Conservation (phyloP, 192 early-diverging fungal genomes). For the Coemansia sp. region DNA sequence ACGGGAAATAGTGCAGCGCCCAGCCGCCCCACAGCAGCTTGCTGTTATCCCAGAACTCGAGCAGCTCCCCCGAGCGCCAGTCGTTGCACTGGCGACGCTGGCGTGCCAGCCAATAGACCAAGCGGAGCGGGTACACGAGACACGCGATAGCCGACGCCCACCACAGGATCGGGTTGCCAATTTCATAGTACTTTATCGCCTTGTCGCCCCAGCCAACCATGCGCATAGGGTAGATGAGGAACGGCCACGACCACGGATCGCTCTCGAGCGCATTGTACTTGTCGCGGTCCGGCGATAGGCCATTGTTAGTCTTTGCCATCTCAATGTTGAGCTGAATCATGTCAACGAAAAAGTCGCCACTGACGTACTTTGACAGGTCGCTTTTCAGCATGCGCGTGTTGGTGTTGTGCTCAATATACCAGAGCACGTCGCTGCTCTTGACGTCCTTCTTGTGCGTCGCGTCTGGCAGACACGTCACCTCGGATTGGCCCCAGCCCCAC, state of each 20-base stretch:
- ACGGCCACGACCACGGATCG: slow-evolving; percentile 81
- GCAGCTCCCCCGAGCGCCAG: slow-evolving; percentile 40
- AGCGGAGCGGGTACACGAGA: slow-evolving; percentile 33
- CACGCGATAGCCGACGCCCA: slow-evolving; percentile 62
- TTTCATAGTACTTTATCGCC: slow-evolving; percentile 78
- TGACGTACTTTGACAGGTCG: slow-evolving; percentile 35
- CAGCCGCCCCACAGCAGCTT: slow-evolving; percentile 86
- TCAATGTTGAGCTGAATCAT: slow-evolving; percentile 51
- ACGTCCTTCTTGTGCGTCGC: slow-evolving; percentile 68
- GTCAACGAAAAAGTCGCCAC: slow-evolving; percentile 38
- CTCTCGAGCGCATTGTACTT: slow-evolving; percentile 58
- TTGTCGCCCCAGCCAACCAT: slow-evolving; percentile 82
- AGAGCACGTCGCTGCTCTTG: slow-evolving; percentile 53
- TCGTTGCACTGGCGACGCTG: slow-evolving; percentile 29
- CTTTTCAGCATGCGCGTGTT: slow-evolving; percentile 39
- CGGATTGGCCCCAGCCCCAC: slow-evolving; percentile 86
- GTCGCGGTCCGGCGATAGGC: slow-evolving; percentile 48
- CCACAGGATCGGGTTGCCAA: slow-evolving; percentile 90
- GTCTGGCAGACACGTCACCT: slow-evolving; percentile 90
- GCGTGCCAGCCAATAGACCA: slow-evolving; percentile 20
- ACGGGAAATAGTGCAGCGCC: slow-evolving; percentile 86
- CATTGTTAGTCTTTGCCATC: slow-evolving; percentile 54
- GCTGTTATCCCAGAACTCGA: slow-evolving; percentile 58
- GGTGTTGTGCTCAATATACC: slow-evolving; percentile 55
- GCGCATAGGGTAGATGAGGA: slow-evolving; percentile 79